Percentiles rank a stretch among this genome's conserved stretches.
phyloP scores from a whole-genome alignment of 1,284 basidiomycete species.

The Neolentinus lepideus region DNA sequence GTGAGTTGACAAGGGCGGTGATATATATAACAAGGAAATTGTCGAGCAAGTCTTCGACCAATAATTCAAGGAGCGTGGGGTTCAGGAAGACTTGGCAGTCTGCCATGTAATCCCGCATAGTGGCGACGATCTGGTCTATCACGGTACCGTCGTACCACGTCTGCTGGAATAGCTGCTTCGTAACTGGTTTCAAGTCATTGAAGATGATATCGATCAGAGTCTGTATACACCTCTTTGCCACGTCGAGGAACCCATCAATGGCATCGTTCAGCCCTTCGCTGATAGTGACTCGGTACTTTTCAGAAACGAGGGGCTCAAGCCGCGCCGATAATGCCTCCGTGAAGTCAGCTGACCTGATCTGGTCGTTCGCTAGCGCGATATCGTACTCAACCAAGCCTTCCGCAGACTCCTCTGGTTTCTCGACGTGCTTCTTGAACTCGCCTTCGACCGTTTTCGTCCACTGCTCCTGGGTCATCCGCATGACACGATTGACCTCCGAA shows the following conservation, averaged over 20 bases:
- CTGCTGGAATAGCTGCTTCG: constrained; percentile 79
- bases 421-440: constrained; percentile 84
- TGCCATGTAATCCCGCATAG: constrained; percentile 91
- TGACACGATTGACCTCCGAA: constrained; percentile 83
- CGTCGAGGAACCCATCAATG: constrained; percentile 97
- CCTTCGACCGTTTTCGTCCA: constrained; percentile 83
- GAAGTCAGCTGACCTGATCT: constrained; percentile 94
- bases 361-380: constrained; percentile 98
- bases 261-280: constrained; percentile 89
- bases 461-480: constrained; percentile 84
- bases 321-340: constrained; percentile 82
- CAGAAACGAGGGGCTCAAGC: constrained; percentile 87
- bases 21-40: constrained; percentile 90
- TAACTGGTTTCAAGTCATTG: constrained; percentile 89
- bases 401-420: constrained; percentile 84
- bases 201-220: constrained; percentile 93
- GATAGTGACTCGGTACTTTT: constrained; percentile 85
- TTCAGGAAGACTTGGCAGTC: constrained; percentile 94
- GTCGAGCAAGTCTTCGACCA: constrained; percentile 92
- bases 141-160: constrained; percentile 82
- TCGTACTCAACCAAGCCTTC: constrained; percentile 93
- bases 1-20: constrained; percentile 77
- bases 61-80: constrained; percentile 84
- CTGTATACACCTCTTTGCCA: constrained; percentile 95
- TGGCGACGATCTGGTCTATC: constrained; percentile 85